phyloP scores from a whole-genome alignment of 345 rosid species.

The Heritiera littoralis region DNA sequence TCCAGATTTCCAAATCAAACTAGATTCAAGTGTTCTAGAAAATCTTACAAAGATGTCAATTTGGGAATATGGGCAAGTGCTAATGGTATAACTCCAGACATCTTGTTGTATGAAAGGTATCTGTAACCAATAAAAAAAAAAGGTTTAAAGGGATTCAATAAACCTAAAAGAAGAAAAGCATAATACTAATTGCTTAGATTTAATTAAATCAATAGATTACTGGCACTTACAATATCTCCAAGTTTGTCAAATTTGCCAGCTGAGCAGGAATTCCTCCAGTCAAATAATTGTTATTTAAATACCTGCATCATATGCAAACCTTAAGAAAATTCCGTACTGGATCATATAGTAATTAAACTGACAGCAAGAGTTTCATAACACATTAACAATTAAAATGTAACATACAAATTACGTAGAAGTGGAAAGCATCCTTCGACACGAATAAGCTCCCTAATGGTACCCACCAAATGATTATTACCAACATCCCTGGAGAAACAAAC shows the following conservation, averaged over 20 bases:
- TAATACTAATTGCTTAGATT: not conserved
- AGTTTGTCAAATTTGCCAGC: conserved; percentile 75
- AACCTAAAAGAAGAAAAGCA: not conserved
- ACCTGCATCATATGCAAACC: conserved; percentile 41
- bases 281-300: conserved; percentile 82
- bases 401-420: conserved; percentile 84
- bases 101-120: conserved; percentile 83
- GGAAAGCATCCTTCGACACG: conserved; percentile 88
- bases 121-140: conserved; percentile 38
- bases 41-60: conserved; percentile 79
- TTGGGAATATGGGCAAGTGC: conserved; percentile 75
- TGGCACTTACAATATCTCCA: conserved; percentile 83
- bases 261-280: conserved; percentile 95
- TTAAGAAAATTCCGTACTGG: not conserved
- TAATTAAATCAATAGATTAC: not conserved
- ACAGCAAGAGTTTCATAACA: not conserved
- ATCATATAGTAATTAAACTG: not conserved
- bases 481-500: conserved; percentile 62
- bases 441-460: conserved; percentile 87
- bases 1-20: not conserved
- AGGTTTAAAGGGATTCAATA: conserved; percentile 2
- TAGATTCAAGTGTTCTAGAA: not conserved
- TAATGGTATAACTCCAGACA: conserved; percentile 73
- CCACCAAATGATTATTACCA: conserved; percentile 92
- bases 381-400: not conserved